A percentile compares a stretch with the other conserved stretches of the same genome.
Conservation (phyloP, 75 land plant genomes). For the Isoetes taiwanensis region DNA sequence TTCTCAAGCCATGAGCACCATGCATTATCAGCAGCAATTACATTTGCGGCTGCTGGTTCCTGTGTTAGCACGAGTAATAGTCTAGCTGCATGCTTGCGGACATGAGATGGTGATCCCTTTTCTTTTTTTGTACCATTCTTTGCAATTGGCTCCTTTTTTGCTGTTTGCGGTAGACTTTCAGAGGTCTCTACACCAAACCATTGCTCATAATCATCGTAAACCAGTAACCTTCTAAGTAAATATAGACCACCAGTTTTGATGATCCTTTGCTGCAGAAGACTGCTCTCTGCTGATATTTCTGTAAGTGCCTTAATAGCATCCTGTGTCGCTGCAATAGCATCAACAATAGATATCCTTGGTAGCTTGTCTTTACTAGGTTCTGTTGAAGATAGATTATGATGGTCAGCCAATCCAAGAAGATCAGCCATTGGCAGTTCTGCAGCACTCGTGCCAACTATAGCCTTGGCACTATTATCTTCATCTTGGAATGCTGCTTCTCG, state of each 20-base stretch:
- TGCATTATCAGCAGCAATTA: constrained; percentile 35
- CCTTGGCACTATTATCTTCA: constrained; percentile 9
- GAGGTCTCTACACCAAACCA: constrained; percentile 28
- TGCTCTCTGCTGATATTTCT: constrained; percentile 67
- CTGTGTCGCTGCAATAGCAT: constrained; percentile 54
- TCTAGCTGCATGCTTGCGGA: constrained; percentile 86
- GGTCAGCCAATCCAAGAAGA: constrained; percentile 34
- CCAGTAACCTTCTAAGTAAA: constrained; percentile 60
- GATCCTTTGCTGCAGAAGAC: constrained; percentile 32
- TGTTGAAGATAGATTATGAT: not conserved
- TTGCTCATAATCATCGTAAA: constrained; percentile 79
- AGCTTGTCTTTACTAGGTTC: constrained; percentile 10
- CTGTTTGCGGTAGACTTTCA: constrained; percentile 52
- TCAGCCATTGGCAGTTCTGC: constrained; percentile 37
- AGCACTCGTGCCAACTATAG: constrained; percentile 24
- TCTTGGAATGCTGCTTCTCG: constrained; percentile 32
- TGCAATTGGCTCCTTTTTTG: constrained; percentile 24
- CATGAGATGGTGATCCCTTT: constrained; percentile 57
- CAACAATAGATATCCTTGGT: constrained; percentile 29
- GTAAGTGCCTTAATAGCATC: constrained; percentile 86
- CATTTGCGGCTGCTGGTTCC: constrained; percentile 48
- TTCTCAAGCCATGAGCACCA: constrained; percentile 85
- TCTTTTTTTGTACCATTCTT: constrained; percentile 26
- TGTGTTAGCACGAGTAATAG: constrained; percentile 55
- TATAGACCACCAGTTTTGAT: constrained; percentile 61